Percentiles rank a stretch among this genome's conserved stretches.
Conservation (phyloP, 139 green algal genomes). For the Chlorella sp. region DNA sequence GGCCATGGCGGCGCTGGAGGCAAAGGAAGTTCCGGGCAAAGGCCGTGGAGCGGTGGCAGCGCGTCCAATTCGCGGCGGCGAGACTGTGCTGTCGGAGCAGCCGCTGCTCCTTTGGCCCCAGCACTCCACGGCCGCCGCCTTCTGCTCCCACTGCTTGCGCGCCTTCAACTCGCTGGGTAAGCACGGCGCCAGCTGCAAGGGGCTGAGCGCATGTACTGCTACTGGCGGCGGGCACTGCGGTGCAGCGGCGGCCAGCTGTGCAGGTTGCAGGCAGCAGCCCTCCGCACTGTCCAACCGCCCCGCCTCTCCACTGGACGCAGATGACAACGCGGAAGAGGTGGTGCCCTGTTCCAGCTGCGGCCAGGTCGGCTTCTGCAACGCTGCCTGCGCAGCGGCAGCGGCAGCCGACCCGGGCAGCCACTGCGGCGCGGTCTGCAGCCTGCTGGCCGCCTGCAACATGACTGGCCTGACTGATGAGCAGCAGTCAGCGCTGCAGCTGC, state of each 20-base stretch:
- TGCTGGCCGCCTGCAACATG: constrained; percentile 40
- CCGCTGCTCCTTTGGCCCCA: constrained; percentile 49
- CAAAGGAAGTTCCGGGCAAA: constrained; percentile 12
- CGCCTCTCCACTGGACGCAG: background rate
- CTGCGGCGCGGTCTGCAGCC: constrained; percentile 31
- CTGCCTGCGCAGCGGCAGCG: constrained; percentile 34
- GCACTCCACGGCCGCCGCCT: background rate
- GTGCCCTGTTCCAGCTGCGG: constrained; percentile 10
- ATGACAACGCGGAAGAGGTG: background rate
- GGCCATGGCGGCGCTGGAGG: background rate
- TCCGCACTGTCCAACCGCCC: no score
- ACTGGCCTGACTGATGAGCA: constrained; percentile 43
- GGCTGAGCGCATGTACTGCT: no score
- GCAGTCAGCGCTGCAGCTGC: constrained; percentile 25
- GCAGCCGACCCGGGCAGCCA: constrained; percentile 46
- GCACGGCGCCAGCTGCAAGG: background rate
- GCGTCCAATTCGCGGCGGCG: constrained; percentile 5
- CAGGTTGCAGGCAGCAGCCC: no score
- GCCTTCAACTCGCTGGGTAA: constrained; percentile 28
- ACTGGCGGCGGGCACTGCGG: no score
- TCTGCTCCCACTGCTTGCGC: constrained; percentile 45
- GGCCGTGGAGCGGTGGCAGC: constrained; percentile 16
- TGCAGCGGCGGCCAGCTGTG: no score
- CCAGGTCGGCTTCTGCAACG: constrained; percentile 31
- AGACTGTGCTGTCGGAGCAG: constrained; percentile 32